Base-by-base conservation (phyloP, 1,284 basidiomycete species). In the Marasmius oreades region DNA sequence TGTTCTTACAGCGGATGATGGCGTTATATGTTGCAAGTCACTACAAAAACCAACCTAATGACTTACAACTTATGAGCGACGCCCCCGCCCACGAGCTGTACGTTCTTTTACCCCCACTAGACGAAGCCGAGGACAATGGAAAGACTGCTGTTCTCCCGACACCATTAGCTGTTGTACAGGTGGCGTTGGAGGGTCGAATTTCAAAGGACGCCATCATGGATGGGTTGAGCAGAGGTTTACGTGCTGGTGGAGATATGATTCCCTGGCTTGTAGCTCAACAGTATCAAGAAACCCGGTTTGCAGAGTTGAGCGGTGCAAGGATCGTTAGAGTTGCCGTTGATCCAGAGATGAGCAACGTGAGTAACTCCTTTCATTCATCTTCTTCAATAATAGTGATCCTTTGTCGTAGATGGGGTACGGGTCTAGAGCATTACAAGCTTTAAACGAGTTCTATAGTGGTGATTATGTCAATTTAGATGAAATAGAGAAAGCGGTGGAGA, bases 31-130 rank as follows among this genome's bases (percentile, higher is more conserved):
- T 99, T 53, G 92, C 96, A 1, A 90, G 88, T 51, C 97, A 99
- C 72, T 99, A 99, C 80, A 99, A 99, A 74, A 99, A 99, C 73
- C 93, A 95, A 68, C 97, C 97, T 20, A 99, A 99, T 70, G 97
- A 99, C 69, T 78, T 99, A 44, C 96, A 99, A 70, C 84, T 99
- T 55, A 85, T 99, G 71, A 93, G 91, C 7, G 97, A 99, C 67
- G 97, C 97, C 0, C 97, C 97, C 0, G 95, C 94, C 0, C 96
- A 99, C 67, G 93, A 96, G 64, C 82, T 99, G 11, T 99, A 98
- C 63, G 97, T 99, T 1, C 82, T 99, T 0, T 77, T 99, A 0
- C 95, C 95, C 0, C 97, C 95, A 0, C 78, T 97, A 46, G 87
- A 88, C 66, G 91, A 93, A 56, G 90, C 95, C 60, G 90, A 93